Evolutionary conservation across 148 eudicot species (phyloP).

Genomic region (Chenopodium suecicum): DNA sequence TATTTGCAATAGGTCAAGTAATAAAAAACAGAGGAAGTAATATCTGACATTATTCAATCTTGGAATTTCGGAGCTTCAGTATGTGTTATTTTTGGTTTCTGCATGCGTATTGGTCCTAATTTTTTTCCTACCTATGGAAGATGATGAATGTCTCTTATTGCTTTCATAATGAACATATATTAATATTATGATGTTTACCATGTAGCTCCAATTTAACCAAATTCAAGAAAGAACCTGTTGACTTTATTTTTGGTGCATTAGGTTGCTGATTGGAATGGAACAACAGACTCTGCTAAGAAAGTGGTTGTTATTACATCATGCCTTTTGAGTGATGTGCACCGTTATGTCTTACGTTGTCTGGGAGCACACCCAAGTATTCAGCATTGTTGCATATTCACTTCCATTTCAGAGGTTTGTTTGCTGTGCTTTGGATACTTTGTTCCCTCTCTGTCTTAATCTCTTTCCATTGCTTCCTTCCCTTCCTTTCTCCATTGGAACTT

Average conservation of each 20-base stretch:
- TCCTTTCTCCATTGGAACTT: not conserved
- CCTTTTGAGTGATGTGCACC: constrained; percentile 88
- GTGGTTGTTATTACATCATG: constrained; percentile 76
- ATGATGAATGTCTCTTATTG: not conserved
- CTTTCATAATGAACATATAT: not conserved
- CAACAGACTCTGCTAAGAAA: constrained; percentile 45
- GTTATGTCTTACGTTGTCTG: constrained; percentile 83
- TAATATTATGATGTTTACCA: not conserved
- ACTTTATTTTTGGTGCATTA: constrained; percentile 26
- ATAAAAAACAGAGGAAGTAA: too few relatives aligned
- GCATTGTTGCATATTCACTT: constrained; percentile 66
- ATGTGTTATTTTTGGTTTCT: not conserved
- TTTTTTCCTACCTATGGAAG: not conserved
- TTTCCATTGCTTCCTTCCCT: not conserved
- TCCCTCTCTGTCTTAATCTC: not conserved
- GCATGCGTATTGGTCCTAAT: not conserved
- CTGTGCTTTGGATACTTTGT: not conserved
- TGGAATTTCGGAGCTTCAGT: too few relatives aligned
- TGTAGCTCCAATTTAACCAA: too few relatives aligned
- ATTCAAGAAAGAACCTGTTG: not conserved
- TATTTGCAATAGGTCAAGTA: too few relatives aligned
- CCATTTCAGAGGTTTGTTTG: constrained; percentile 83
- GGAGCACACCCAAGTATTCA: constrained; percentile 55
- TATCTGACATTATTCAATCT: not conserved
- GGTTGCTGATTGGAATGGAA: constrained; percentile 70